A percentile compares a stretch with the other conserved stretches of the same genome.
These are phyloP conservation scores for Beauveria scarabaeidicola DNA, from an alignment of 2,329 filamentous ascomycete genomes.

Conservation along the genomic window DNA sequence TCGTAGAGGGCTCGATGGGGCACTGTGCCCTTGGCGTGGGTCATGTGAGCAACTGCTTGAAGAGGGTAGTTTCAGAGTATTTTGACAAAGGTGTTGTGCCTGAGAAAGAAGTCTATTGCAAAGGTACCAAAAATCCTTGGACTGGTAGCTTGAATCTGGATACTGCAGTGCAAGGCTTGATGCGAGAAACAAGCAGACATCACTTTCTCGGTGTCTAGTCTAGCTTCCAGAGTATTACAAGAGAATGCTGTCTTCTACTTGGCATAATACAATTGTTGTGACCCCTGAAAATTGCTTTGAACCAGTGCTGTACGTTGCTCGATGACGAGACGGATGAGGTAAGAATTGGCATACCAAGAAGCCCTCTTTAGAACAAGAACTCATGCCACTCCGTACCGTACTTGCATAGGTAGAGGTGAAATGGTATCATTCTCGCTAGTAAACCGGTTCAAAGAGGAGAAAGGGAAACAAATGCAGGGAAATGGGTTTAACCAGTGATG, in stretches of 20 bases:
- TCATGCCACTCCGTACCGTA: no score
- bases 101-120: constrained; percentile 12
- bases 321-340: no score
- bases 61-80: constrained; percentile 15
- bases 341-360: no score
- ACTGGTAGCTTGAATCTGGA: no score
- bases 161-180: neutral
- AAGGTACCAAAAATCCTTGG: constrained; percentile 15
- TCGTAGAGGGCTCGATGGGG: constrained; percentile 17
- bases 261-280: no score
- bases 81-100: constrained; percentile 17
- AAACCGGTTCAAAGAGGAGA: neutral
- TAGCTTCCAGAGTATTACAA: neutral
- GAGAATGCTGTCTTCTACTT: no score
- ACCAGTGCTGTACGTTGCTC: no score
- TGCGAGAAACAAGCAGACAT: neutral
- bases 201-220: neutral
- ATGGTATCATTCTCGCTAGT: constrained; percentile 10
- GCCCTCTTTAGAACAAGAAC: no score
- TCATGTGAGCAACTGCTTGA: constrained; percentile 12
- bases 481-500: neutral
- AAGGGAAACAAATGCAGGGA: neutral
- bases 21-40: constrained; percentile 12
- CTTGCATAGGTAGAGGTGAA: neutral
- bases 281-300: no score